Conservation (phyloP, 2,329 filamentous ascomycete species). For the Chaetomiaceae sp. region DNA sequence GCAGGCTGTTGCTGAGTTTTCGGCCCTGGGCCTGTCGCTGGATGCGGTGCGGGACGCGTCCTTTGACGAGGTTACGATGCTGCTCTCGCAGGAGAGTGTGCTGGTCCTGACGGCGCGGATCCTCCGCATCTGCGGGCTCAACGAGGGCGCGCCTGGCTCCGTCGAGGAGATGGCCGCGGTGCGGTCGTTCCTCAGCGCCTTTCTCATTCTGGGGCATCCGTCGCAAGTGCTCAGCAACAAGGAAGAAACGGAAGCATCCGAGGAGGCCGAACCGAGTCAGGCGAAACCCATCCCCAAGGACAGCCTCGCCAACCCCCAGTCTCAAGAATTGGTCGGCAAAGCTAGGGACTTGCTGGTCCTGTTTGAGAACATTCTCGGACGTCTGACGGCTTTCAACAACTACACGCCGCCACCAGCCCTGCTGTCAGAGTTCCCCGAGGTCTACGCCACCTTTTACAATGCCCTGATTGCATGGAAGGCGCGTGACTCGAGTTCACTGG, state of each 20-base stretch:
- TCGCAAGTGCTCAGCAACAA: conserved; percentile 73
- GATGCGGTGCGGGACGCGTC: conserved; percentile 64
- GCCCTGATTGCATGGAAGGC: conserved; percentile 83
- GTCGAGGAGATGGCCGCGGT: conserved; percentile 66
- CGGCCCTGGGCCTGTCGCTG: conserved; percentile 62
- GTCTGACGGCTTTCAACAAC: conserved; percentile 61
- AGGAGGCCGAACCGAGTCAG: conserved; percentile 47
- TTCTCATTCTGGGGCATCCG: conserved; percentile 74
- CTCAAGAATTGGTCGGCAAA: conserved; percentile 70
- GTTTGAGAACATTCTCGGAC: conserved; percentile 70
- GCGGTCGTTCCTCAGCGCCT: conserved; percentile 74
- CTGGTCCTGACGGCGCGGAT: conserved; percentile 62
- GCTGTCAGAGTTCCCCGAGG: conserved; percentile 59
- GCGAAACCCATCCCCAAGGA: conserved; percentile 44
- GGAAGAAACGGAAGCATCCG: conserved; percentile 53
- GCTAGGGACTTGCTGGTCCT: conserved; percentile 70
- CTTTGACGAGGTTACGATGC: conserved; percentile 68
- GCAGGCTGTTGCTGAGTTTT: conserved; percentile 61
- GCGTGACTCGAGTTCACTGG: conserved; percentile 69
- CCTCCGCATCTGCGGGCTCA: conserved; percentile 64
- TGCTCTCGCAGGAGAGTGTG: conserved; percentile 64
- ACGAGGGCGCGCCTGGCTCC: conserved; percentile 59
- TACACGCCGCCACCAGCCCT: conserved; percentile 62
- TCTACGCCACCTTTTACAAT: conserved; percentile 70
- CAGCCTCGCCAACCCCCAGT: conserved; percentile 57